phyloP scores from a whole-genome alignment of 129 eudicot genomes.

The Centrapalus pauciflorus region DNA sequence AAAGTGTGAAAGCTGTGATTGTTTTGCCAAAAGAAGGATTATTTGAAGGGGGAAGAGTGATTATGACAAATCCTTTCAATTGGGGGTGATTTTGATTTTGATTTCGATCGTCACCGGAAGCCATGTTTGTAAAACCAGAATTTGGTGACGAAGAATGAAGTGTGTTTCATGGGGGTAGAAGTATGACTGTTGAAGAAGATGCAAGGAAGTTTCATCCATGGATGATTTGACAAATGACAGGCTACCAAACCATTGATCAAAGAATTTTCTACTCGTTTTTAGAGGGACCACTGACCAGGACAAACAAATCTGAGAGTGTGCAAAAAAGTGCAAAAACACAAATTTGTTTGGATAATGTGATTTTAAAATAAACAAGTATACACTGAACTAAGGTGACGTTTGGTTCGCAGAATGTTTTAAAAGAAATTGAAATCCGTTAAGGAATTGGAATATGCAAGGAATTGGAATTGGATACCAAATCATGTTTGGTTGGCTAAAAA shows the following conservation, averaged over 20 bases:
- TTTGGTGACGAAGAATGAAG: slow-evolving; percentile 6
- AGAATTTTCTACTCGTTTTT: slow-evolving; percentile 1
- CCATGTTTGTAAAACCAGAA: slow-evolving; percentile 27
- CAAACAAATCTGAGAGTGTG: no score
- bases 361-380: no score
- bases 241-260: not conserved
- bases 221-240: not conserved
- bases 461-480: no score
- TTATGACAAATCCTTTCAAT: slow-evolving; percentile 46
- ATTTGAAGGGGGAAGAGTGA: slow-evolving; percentile 61
- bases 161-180: not conserved
- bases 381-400: no score
- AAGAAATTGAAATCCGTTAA: no score
- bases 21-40: slow-evolving; percentile 79
- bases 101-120: slow-evolving; percentile 29
- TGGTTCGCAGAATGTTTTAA: no score
- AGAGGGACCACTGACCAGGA: not conserved
- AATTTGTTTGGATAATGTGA: no score
- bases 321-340: no score
- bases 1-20: slow-evolving; percentile 50
- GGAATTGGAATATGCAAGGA: no score
- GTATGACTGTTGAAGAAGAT: slow-evolving; percentile 10
- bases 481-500: no score
- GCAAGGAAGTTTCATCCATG: slow-evolving; percentile 10
- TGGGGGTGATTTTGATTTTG: slow-evolving; percentile 36